phyloP scores from a whole-genome alignment of 1,284 basidiomycete species.

The Fomitiporia mediterranea region DNA sequence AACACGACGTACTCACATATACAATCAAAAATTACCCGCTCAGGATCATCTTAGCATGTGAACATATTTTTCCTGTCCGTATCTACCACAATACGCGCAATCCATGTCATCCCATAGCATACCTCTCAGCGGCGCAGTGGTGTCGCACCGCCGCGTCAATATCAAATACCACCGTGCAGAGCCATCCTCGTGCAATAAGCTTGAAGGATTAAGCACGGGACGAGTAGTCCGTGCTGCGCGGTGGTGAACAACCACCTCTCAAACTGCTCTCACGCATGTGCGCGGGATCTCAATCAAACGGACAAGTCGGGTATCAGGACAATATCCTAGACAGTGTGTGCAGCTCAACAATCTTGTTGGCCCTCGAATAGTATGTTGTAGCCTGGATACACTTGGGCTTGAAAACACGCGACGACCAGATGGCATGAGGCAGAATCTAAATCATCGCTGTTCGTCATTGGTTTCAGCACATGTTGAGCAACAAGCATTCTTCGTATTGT shows the following conservation, averaged over 20 bases:
- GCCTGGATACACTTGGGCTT: background rate
- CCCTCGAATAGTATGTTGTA: background rate
- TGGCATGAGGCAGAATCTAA: no score
- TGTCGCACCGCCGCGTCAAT: background rate
- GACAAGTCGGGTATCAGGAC: constrained; percentile 2
- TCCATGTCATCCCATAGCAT: background rate
- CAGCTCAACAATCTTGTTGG: constrained; percentile 9
- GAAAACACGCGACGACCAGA: background rate
- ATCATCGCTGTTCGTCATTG: no score
- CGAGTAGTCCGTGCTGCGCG: background rate
- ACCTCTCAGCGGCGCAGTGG: background rate
- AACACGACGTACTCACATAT: background rate
- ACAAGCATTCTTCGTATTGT: background rate
- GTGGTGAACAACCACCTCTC: constrained; percentile 1
- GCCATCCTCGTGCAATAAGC: background rate
- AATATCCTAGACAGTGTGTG: background rate
- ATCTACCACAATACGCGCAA: background rate
- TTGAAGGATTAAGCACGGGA: background rate
- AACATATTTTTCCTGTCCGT: background rate
- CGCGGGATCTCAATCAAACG: background rate
- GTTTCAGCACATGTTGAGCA: no score
- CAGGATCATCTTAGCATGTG: constrained; percentile 2
- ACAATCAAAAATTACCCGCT: background rate
- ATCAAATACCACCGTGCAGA: background rate
- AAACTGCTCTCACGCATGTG: background rate